A percentile compares a stretch with the other conserved stretches of the same genome.
These are phyloP conservation scores for Colletotrichum kahawae DNA, from an alignment of 2,329 filamentous ascomycete genomes.

Conservation along the genomic window DNA sequence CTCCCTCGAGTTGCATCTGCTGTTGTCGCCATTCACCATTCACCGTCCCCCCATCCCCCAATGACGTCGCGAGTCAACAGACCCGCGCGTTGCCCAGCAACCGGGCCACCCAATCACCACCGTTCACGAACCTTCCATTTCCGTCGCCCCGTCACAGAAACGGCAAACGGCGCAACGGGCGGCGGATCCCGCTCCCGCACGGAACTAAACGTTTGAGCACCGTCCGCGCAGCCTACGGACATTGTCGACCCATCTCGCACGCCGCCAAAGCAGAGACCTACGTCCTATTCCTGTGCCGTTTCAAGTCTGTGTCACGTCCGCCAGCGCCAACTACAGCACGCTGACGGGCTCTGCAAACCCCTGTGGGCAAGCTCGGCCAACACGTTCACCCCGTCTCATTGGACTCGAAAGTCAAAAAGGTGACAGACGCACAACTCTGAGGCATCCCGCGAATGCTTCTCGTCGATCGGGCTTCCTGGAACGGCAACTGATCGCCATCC, in stretches of 20 bases:
- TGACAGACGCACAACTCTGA: not conserved
- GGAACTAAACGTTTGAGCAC: not conserved
- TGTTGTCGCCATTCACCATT: not conserved
- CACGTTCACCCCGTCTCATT: not conserved
- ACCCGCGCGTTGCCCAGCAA: slow-evolving; percentile 26
- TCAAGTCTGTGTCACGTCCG: slow-evolving; percentile 4
- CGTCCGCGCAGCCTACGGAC: not conserved
- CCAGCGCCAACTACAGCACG: not conserved
- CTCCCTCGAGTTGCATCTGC: not conserved
- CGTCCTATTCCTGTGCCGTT: not conserved
- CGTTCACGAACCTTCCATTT: not conserved
- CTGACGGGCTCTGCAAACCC: not conserved
- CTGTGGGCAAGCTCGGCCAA: not conserved
- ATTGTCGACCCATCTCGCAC: not conserved
- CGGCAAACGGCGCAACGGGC: not conserved
- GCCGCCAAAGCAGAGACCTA: not conserved
- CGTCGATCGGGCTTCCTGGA: not conserved
- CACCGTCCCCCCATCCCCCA: not conserved
- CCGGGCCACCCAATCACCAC: slow-evolving; percentile 22
- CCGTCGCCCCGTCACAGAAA: not conserved
- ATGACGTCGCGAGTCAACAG: slow-evolving; percentile 40
- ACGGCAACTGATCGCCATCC: not conserved
- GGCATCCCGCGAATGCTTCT: not conserved
- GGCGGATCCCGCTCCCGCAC: not conserved
- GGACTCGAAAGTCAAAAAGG: not conserved